phyloP scores from a whole-genome alignment of 2,329 filamentous ascomycete species.

The Neofusicoccum sp. region DNA sequence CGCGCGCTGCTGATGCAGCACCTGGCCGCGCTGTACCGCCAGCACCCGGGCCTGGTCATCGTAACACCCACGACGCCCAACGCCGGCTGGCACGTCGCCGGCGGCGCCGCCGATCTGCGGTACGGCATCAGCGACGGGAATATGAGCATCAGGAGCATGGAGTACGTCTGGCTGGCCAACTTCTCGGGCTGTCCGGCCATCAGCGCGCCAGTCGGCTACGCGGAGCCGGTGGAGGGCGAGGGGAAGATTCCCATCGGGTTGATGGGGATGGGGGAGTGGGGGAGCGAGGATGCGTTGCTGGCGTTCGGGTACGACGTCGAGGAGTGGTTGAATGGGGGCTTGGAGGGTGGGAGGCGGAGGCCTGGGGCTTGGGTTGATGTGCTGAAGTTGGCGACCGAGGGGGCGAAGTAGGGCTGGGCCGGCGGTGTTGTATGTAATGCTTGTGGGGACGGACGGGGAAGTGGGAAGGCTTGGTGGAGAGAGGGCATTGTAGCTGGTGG shows the following conservation, averaged over 20 bases:
- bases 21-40: slow-evolving; percentile 66
- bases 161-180: slow-evolving; percentile 83
- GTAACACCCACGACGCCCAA: slow-evolving; percentile 75
- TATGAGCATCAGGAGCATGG: slow-evolving; percentile 72
- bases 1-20: slow-evolving; percentile 77
- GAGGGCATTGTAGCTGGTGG: too few relatives aligned
- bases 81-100: slow-evolving; percentile 68
- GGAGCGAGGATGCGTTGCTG: slow-evolving; percentile 52
- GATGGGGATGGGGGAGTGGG: slow-evolving; percentile 57
- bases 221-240: slow-evolving; percentile 53
- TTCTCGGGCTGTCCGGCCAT: slow-evolving; percentile 75
- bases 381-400: slow-evolving; percentile 25
- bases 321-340: slow-evolving; percentile 41
- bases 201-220: slow-evolving; percentile 72
- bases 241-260: slow-evolving; percentile 57
- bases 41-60: slow-evolving; percentile 73
- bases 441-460: too few relatives aligned
- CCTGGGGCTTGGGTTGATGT: slow-evolving; percentile 43
- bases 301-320: slow-evolving; percentile 55
- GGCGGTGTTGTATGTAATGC: neutral
- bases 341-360: slow-evolving; percentile 34
- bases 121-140: slow-evolving; percentile 73
- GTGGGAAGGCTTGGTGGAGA: too few relatives aligned
- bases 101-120: slow-evolving; percentile 59
- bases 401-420: neutral